Conservation (phyloP, 2,329 filamentous ascomycete species). For the Colletotrichum trifolii region DNA sequence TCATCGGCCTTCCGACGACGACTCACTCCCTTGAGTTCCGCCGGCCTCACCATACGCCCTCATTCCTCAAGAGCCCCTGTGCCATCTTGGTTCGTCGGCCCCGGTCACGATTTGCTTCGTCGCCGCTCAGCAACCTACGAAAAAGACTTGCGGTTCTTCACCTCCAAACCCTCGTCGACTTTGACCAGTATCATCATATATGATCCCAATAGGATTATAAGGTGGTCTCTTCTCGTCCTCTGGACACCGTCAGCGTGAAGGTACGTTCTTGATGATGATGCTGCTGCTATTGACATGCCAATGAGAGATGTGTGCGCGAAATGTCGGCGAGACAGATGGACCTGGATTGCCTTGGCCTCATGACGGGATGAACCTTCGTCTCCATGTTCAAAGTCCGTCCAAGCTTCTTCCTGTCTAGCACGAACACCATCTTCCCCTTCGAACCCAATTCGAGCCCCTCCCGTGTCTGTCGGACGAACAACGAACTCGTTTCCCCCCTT, state of each 20-base stretch:
- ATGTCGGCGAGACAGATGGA: not conserved
- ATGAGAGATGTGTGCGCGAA: too few relatives aligned
- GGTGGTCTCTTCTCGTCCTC: conserved; percentile 22
- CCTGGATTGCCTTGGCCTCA: conserved; percentile 6
- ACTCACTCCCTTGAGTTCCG: conserved; percentile 49
- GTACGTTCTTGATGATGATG: conserved; percentile 27
- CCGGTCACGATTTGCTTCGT: conserved; percentile 26
- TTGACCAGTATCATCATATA: conserved; percentile 20
- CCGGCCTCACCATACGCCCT: conserved; percentile 25
- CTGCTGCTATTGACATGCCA: too few relatives aligned
- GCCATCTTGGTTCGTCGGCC: conserved; percentile 38
- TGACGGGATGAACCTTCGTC: conserved; percentile 29
- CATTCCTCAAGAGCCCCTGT: conserved; percentile 33
- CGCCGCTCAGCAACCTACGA: conserved; percentile 6
- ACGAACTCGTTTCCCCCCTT: conserved; percentile 43
- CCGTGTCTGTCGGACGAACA: conserved; percentile 16
- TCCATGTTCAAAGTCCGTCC: conserved; percentile 12
- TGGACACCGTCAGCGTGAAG: conserved; percentile 35
- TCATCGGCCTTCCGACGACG: conserved; percentile 44
- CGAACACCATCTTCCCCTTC: conserved; percentile 35
- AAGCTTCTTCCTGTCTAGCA: conserved; percentile 19
- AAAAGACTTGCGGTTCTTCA: conserved; percentile 1
- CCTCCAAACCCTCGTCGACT: not conserved
- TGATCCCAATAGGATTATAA: conserved; percentile 33
- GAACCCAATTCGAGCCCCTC: not conserved